These are phyloP conservation scores for Paxillus rubicundulus DNA, from an alignment of 768 basidiomycete genomes.

Conservation along the genomic window DNA sequence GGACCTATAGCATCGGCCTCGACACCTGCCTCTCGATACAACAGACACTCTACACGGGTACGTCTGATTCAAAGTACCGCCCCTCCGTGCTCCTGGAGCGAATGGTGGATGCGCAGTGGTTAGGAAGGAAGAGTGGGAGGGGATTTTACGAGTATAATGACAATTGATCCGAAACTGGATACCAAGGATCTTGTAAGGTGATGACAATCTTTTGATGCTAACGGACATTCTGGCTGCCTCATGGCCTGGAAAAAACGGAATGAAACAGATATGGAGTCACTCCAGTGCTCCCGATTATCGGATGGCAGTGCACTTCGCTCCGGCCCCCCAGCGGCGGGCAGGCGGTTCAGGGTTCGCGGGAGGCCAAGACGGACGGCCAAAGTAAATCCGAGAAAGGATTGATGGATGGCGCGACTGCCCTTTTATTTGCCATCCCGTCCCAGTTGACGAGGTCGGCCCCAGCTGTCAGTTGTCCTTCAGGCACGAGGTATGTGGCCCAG, in stretches of 20 bases:
- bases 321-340: neutral
- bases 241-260: too few relatives aligned
- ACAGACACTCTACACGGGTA: conserved; percentile 83
- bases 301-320: too few relatives aligned
- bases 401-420: too few relatives aligned
- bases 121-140: conserved; percentile 89
- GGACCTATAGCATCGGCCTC: conserved; percentile 74
- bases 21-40: conserved; percentile 96
- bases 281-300: too few relatives aligned
- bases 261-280: too few relatives aligned
- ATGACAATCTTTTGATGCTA: neutral
- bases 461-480: too few relatives aligned
- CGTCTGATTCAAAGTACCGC: conserved; percentile 92
- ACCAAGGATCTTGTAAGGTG: neutral
- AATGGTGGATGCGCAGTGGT: conserved; percentile 97
- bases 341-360: too few relatives aligned
- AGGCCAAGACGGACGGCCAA: too few relatives aligned
- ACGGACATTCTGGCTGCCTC: neutral
- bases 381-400: too few relatives aligned
- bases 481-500: too few relatives aligned
- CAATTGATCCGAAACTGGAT: conserved; percentile 3
- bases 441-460: too few relatives aligned
- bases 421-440: too few relatives aligned
- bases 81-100: conserved; percentile 86
- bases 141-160: conserved; percentile 87